A percentile compares a stretch with the other conserved stretches of the same genome.
Conservation (phyloP, 169 alveolate genomes). For the Ichthyophthirius multifiliis region DNA sequence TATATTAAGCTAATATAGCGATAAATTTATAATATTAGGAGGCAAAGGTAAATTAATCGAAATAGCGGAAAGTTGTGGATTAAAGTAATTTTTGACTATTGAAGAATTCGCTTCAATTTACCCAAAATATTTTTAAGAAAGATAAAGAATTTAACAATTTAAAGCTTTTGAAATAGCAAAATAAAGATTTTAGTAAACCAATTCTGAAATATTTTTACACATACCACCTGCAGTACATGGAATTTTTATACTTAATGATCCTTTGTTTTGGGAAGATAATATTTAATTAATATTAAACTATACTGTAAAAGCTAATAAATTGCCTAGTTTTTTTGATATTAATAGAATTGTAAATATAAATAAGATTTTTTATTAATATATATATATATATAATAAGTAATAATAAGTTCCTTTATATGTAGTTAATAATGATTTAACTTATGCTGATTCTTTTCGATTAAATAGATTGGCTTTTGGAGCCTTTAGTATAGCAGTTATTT, state of each 20-base stretch:
- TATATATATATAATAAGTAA: too few relatives aligned
- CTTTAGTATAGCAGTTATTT: constrained; percentile 9
- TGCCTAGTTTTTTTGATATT: background rate
- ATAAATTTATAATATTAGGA: constrained; percentile 11
- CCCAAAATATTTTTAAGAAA: background rate
- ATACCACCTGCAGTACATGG: constrained; percentile 9
- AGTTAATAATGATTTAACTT: constrained; percentile 38
- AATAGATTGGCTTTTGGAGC: constrained; percentile 43
- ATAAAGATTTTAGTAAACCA: background rate
- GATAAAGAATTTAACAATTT: background rate
- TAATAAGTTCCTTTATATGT: constrained; percentile 14
- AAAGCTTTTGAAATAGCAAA: background rate
- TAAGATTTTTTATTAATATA: background rate
- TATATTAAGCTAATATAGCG: background rate
- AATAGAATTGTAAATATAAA: background rate
- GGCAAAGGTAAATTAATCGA: constrained; percentile 26
- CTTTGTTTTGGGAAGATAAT: constrained; percentile 36
- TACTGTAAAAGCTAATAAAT: too few relatives aligned
- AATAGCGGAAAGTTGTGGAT: constrained; percentile 19
- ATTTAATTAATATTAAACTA: constrained; percentile 5
- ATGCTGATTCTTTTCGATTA: constrained; percentile 24
- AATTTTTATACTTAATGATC: constrained; percentile 28
- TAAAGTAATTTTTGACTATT: constrained; percentile 24
- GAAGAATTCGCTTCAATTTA: constrained; percentile 26
- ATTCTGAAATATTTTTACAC: background rate